A percentile compares a stretch with the other conserved stretches of the same genome.
Evolutionary conservation across 2,329 filamentous ascomycete genomes (phyloP).

Genomic region (Colletotrichum endophyticum): DNA sequence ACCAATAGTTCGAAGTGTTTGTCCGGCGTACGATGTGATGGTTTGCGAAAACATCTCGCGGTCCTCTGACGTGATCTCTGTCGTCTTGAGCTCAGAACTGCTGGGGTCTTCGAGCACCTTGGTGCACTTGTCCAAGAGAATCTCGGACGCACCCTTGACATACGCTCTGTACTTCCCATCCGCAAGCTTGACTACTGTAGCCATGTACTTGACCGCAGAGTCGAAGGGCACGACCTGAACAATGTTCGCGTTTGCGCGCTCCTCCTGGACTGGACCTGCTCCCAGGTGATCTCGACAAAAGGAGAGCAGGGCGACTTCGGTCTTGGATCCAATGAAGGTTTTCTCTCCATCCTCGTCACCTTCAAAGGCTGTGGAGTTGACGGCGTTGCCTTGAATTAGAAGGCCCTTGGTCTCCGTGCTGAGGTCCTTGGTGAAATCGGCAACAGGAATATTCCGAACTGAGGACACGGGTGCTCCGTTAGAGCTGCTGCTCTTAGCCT

Average conservation of each 20-base stretch:
- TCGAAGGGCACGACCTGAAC: constrained; percentile 45
- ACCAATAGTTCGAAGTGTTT: constrained; percentile 45
- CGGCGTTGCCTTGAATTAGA: constrained; percentile 66
- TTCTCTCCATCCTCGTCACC: constrained; percentile 62
- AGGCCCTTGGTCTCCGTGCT: constrained; percentile 30
- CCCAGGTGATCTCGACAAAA: constrained; percentile 71
- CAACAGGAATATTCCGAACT: not conserved
- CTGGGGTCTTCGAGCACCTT: constrained; percentile 32
- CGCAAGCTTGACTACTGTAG: constrained; percentile 61
- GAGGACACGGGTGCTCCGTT: not conserved
- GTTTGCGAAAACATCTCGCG: constrained; percentile 27
- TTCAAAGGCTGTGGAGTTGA: constrained; percentile 76
- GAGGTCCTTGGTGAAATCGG: not conserved
- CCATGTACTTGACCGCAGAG: constrained; percentile 69
- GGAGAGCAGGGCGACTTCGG: constrained; percentile 75
- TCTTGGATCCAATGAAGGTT: constrained; percentile 77
- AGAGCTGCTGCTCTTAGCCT: constrained; percentile 28
- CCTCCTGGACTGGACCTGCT: constrained; percentile 65
- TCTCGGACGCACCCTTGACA: constrained; percentile 58
- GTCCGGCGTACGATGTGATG: constrained; percentile 41
- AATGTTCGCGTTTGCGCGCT: constrained; percentile 63
- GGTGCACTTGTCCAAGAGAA: constrained; percentile 46
- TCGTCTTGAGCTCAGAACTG: not conserved
- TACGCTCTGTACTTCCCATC: constrained; percentile 61
- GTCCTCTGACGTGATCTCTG: constrained; percentile 13